Evolutionary conservation across 108 stramenopile genomes (phyloP).

Genomic region (Hondaea fermentalgiana): DNA sequence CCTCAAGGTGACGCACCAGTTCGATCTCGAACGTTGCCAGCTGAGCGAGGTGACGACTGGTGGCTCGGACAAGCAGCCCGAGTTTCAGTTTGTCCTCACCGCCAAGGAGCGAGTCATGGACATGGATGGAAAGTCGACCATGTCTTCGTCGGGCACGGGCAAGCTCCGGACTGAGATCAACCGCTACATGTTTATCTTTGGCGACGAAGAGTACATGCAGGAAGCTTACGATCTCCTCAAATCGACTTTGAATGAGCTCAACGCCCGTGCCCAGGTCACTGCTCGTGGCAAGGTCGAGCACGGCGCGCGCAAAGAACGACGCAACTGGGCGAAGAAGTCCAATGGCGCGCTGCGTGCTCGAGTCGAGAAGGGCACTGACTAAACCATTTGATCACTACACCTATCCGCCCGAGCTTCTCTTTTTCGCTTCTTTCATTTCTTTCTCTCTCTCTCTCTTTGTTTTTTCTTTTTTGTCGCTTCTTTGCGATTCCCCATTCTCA

Average conservation of each 20-base stretch:
- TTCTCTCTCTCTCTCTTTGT: too few species aligned
- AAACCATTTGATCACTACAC: too few species aligned
- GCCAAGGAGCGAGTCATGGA: not conserved
- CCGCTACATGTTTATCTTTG: not conserved
- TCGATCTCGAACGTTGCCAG: not conserved
- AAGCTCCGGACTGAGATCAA: not conserved
- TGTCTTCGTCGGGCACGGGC: not conserved
- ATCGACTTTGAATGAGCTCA: not conserved
- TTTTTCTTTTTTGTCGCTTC: too few species aligned
- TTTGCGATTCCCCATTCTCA: too few species aligned
- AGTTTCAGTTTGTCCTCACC: not conserved
- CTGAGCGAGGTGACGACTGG: not conserved
- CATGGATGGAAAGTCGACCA: not conserved
- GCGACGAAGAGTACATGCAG: not conserved
- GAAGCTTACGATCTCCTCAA: not conserved
- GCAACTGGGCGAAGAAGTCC: slow-evolving; percentile 16
- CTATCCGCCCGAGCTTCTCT: too few species aligned
- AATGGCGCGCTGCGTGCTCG: not conserved
- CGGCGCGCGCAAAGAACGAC: not conserved
- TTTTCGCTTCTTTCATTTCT: too few species aligned
- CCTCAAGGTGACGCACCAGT: not conserved
- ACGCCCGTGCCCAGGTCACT: not conserved
- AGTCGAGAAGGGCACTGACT: not conserved
- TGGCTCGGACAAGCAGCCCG: not conserved
- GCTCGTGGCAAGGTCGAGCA: not conserved